A percentile compares a stretch with the other conserved stretches of the same genome.
phyloP scores from a whole-genome alignment of 768 basidiomycete species.

The Leucogyrophana mollusca region DNA sequence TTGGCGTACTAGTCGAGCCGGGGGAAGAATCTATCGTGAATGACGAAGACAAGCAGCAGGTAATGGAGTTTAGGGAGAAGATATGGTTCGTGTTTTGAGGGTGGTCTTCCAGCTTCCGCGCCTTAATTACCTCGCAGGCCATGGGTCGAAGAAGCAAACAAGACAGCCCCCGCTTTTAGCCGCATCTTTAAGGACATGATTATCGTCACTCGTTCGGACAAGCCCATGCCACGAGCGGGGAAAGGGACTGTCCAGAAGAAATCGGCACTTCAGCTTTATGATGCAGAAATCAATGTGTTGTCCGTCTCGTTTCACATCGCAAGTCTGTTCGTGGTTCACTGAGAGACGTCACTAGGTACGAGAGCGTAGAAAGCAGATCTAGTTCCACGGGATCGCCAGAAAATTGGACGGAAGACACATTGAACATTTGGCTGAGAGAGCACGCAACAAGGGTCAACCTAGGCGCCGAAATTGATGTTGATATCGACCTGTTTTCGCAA shows the following conservation, averaged over 20 bases:
- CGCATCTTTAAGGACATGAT: conserved; percentile 56
- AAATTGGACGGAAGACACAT: conserved; percentile 17
- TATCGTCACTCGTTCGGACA: conserved; percentile 36
- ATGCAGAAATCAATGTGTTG: conserved; percentile 45
- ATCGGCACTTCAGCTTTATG: conserved; percentile 37
- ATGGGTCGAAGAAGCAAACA: conserved; percentile 44
- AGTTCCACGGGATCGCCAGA: conserved; percentile 16
- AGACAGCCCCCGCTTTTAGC: conserved; percentile 38
- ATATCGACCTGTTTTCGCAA: conserved; percentile 29
- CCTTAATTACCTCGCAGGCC: conserved; percentile 25
- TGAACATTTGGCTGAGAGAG: conserved; percentile 27
- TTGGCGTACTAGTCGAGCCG: conserved; percentile 33
- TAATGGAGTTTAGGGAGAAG: conserved; percentile 28
- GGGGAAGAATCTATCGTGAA: conserved; percentile 15
- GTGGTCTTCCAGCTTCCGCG: no score
- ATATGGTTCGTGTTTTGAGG: conserved; percentile 28
- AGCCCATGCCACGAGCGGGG: conserved; percentile 42
- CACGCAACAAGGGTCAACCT: conserved; percentile 18
- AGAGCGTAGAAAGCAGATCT: conserved; percentile 26
- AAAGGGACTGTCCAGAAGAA: conserved; percentile 48
- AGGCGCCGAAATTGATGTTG: conserved; percentile 5
- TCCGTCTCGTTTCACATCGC: conserved; percentile 19
- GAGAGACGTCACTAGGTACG: conserved; percentile 25
- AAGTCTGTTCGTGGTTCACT: neutral
- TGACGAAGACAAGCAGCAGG: conserved; percentile 15